phyloP scores from a whole-genome alignment of 495 filamentous ascomycete genomes.

The Bryoglossum gracile region DNA sequence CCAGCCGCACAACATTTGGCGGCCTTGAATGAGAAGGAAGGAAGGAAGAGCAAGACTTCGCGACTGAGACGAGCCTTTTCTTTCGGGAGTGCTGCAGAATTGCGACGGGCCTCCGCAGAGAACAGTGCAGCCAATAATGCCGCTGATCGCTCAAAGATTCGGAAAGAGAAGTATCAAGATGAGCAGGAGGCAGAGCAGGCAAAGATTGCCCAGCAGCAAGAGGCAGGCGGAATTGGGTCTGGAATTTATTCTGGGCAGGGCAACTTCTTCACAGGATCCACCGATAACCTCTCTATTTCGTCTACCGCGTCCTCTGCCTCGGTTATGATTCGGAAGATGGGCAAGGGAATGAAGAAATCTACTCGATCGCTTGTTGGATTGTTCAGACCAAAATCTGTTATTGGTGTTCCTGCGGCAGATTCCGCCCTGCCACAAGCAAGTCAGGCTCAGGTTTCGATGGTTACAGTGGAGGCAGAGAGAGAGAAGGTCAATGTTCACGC shows the following conservation, averaged over 20 bases:
- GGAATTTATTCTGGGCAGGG: constrained; percentile 90
- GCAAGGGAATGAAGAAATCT: constrained; percentile 90
- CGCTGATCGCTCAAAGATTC: constrained; percentile 56
- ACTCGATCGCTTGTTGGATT: constrained; percentile 85
- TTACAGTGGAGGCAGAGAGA: constrained; percentile 90
- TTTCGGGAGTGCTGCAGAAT: constrained; percentile 91
- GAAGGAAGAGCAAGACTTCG: constrained; percentile 69
- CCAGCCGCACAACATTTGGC: constrained; percentile 73
- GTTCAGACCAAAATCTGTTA: constrained; percentile 88
- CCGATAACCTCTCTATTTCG: constrained; percentile 93
- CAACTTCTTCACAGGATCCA: constrained; percentile 81
- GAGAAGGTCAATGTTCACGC: constrained; percentile 75
- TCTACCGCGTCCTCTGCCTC: constrained; percentile 97
- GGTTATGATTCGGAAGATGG: constrained; percentile 99
- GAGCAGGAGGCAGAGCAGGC: constrained; percentile 78
- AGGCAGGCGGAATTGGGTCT: constrained; percentile 82
- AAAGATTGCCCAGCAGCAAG: constrained; percentile 85
- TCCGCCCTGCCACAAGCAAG: constrained; percentile 56
- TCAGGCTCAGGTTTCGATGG: constrained; percentile 78
- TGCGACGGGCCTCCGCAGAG: constrained; percentile 68
- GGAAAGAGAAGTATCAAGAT: constrained; percentile 62
- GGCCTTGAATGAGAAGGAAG: constrained; percentile 69
- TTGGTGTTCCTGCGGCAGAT: constrained; percentile 68
- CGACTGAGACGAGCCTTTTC: constrained; percentile 89
- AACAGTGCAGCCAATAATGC: constrained; percentile 35